Conservation (phyloP, 768 basidiomycete genomes). For the Phaeolepiota aurea region DNA sequence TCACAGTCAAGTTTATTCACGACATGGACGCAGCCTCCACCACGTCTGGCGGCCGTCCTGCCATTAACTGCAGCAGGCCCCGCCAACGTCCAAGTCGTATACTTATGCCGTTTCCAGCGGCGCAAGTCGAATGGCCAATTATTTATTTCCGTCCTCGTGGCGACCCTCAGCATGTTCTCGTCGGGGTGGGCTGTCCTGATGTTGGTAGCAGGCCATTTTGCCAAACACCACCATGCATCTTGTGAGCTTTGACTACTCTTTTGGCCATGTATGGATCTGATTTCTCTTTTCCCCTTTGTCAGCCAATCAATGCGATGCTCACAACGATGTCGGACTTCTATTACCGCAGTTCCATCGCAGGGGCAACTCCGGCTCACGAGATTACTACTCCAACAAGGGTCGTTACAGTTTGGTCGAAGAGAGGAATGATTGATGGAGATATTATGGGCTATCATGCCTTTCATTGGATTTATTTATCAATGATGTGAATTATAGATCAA, state of each 20-base stretch:
- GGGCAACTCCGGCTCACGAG: too few relatives aligned
- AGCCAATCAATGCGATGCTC: slow-evolving; percentile 7
- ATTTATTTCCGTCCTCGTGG: slow-evolving; percentile 14
- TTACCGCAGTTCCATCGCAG: too few relatives aligned
- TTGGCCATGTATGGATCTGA: neutral
- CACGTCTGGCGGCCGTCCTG: slow-evolving; percentile 3
- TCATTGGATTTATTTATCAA: too few relatives aligned
- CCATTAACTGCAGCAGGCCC: slow-evolving; percentile 10
- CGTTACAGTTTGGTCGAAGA: too few relatives aligned
- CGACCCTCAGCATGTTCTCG: slow-evolving; percentile 17
- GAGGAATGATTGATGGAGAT: too few relatives aligned
- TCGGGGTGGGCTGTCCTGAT: slow-evolving; percentile 14
- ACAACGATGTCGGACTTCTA: neutral
- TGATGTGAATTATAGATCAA: too few relatives aligned
- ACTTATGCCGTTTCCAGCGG: slow-evolving; percentile 13
- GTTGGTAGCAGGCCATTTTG: slow-evolving; percentile 8
- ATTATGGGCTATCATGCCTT: too few relatives aligned
- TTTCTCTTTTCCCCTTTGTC: neutral
- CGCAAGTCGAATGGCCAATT: slow-evolving; percentile 7
- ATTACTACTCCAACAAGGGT: too few relatives aligned
- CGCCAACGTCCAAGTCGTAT: slow-evolving; percentile 13
- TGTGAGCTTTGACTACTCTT: neutral
- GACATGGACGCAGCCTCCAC: slow-evolving; percentile 6
- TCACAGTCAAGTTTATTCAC: slow-evolving; percentile 6
- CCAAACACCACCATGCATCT: slow-evolving; percentile 3